Base-by-base conservation (phyloP, 768 basidiomycete genomes). In the Lactifluus volemus region DNA sequence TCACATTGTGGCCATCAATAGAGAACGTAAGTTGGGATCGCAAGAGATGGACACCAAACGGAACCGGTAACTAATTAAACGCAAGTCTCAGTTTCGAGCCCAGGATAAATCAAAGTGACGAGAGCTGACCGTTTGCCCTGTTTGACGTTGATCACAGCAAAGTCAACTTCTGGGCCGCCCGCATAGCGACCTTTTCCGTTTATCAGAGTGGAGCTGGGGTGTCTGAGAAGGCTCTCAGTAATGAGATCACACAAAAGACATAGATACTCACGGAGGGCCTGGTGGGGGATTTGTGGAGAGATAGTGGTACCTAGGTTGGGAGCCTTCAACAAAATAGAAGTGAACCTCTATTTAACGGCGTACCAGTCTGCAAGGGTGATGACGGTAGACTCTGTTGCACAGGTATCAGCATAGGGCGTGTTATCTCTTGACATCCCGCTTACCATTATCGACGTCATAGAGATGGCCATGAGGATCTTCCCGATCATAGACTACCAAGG, bases 391-490 rank as follows among this genome's bases (percentile, higher is more conserved):
- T 68, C 69, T 70, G 29, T 15, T n/a, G 36, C 2, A 8, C 25
- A n/a, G 52, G 5, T 15, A 45, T 57, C 3, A 57, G 44, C 8
- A 48, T 10, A 47, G 29, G 34, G 4, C 12, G 34, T 29, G 36
- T 41, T 41, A 45, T 34, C 8, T 36, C 25, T 9, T 19, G 14
- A 12, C 34, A 15, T 29, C 29, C 17, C 5, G 36, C 68, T 58
- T 25, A 70, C 69, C 71, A 50, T 72, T 50, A 53, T 72, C 71
- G 1, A 71, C 53, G 41, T 72, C 71, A 49, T 72, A 72, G 0
- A 67, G 65, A 8, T 19, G 3, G 2, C 14, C 45, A 49, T 68
- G 65, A 6, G 71, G 71, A 51, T 72, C 71, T 0, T 68, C 19
- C 11, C 65, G 70, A 50, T 72, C 71, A 57, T 71, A 70, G 2